phyloP scores from a whole-genome alignment of 192 early-diverging fungal genomes.

The Martensiomyces pterosporus region DNA sequence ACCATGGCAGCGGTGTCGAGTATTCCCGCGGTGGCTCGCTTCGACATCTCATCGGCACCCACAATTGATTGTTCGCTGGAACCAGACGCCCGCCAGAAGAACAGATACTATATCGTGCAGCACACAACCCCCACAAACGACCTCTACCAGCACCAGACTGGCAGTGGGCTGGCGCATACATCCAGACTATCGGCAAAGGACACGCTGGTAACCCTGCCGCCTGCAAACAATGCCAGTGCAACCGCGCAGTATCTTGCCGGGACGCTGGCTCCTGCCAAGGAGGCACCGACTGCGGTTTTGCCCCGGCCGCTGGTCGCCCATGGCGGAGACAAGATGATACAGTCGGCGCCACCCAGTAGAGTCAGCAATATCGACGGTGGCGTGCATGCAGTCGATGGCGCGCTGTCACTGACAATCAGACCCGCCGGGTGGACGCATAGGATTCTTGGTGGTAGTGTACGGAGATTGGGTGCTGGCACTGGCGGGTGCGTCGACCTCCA shows the following conservation, averaged over 20 bases:
- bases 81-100: background rate
- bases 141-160: too few species aligned
- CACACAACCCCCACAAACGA: too few species aligned
- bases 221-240: slow-evolving; percentile 3
- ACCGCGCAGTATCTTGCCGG: background rate
- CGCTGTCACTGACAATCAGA: slow-evolving; percentile 30
- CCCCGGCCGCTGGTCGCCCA: too few species aligned
- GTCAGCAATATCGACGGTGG: background rate
- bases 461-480: slow-evolving; percentile 43
- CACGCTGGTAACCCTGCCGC: slow-evolving; percentile 13
- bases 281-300: too few species aligned
- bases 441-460: slow-evolving; percentile 24
- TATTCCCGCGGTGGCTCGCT: background rate
- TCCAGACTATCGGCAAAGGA: slow-evolving; percentile 6
- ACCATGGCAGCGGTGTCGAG: background rate
- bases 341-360: background rate
- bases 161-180: background rate
- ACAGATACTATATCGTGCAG: too few species aligned
- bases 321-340: too few species aligned
- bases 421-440: slow-evolving; percentile 36
- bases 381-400: slow-evolving; percentile 32
- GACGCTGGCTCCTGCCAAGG: too few species aligned
- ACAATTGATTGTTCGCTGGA: background rate
- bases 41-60: background rate
- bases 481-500: slow-evolving; percentile 47